Evolutionary conservation across 352 stramenopile species (phyloP), one percentile per base, ranked within the genome.

Genomic region (Blastocystis sp.): DNA sequence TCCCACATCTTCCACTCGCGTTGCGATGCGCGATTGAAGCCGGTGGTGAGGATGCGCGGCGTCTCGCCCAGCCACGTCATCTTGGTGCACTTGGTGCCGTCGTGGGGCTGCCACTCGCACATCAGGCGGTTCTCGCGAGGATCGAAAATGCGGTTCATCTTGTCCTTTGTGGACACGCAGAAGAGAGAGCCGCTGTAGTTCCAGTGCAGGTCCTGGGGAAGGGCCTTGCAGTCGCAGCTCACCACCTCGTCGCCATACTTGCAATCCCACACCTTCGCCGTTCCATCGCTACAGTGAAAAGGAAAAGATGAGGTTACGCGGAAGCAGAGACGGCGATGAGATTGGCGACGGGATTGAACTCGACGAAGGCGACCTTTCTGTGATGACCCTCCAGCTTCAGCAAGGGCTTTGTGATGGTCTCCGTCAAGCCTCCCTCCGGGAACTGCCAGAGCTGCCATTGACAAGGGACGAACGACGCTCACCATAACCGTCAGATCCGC

Each of bases 181-280:
- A 98, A 96, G 48, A 95, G 93, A 76, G 94, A 95, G 79, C 97
- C 97, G 43, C 94, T 95, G 91, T 94, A 97, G 92, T 97, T 98
- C 97, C 96, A 99, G 17, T 95, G 93, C 81, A 99, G 90, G 91
- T 99, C 96, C 90, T 99, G 96, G 89, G 98, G 96, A 92, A 98
- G 95, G 19, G 78, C 78, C 34, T 76, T 66, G 43, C 70, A 87
- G 14, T 80, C 48, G 28, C n/a, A 63, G 19, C 78, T 77, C 64
- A 93, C 94, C 48, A 94, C 93, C 54, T 98, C 95, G 88, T 97
- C 93, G 43, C 93, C 94, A 88, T 96, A 97, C 89, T 99, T 96
- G 89, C 98, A 97, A 91, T 99, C 97, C 97, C 97, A 99, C 52
- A 99, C 90, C 89, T 98, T 98, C 71, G 98, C 94, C 14, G 95